Conservation (phyloP, 2,329 filamentous ascomycete genomes). For the Cladosporium sp. region DNA sequence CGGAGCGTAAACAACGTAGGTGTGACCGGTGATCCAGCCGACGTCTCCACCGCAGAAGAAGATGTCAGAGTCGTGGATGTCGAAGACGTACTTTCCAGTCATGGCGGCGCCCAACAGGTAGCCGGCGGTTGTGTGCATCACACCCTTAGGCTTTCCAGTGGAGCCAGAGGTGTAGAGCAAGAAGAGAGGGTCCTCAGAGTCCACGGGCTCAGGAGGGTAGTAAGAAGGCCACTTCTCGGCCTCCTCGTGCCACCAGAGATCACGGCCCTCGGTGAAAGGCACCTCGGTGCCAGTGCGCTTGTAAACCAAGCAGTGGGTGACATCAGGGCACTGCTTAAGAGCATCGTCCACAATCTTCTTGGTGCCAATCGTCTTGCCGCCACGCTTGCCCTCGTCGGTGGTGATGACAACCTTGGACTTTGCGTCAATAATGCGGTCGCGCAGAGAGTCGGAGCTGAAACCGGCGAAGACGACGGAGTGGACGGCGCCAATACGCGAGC, state of each 20-base stretch:
- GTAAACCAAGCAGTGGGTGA: conserved; percentile 82
- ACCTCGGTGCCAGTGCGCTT: conserved; percentile 93
- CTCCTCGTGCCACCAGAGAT: conserved; percentile 99
- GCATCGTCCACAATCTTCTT: conserved; percentile 99
- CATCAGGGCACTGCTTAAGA: conserved; percentile 88
- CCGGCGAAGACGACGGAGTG: conserved; percentile 98
- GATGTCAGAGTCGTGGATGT: conserved; percentile 87
- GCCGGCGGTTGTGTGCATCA: conserved; percentile 94
- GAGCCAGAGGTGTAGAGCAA: conserved; percentile 96
- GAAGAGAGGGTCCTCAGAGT: conserved; percentile 93
- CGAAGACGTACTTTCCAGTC: conserved; percentile 98
- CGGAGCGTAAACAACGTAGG: conserved; percentile 95
- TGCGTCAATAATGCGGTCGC: conserved; percentile 90
- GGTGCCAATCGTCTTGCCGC: conserved; percentile 93
- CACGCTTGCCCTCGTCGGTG: conserved; percentile 94
- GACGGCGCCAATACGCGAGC: conserved; percentile 85
- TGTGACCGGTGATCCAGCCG: conserved; percentile 98
- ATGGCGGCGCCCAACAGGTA: conserved; percentile 91
- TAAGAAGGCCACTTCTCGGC: conserved; percentile 94
- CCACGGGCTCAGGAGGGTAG: conserved; percentile 82
- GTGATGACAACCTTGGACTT: conserved; percentile 93
- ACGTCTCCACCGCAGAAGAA: conserved; percentile 99
- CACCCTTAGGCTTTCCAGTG: conserved; percentile 97
- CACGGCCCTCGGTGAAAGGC: conserved; percentile 82
- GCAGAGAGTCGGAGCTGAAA: conserved; percentile 92